phyloP scores from a whole-genome alignment of 148 eudicot genomes.

The Rhododendron ferrugineum region DNA sequence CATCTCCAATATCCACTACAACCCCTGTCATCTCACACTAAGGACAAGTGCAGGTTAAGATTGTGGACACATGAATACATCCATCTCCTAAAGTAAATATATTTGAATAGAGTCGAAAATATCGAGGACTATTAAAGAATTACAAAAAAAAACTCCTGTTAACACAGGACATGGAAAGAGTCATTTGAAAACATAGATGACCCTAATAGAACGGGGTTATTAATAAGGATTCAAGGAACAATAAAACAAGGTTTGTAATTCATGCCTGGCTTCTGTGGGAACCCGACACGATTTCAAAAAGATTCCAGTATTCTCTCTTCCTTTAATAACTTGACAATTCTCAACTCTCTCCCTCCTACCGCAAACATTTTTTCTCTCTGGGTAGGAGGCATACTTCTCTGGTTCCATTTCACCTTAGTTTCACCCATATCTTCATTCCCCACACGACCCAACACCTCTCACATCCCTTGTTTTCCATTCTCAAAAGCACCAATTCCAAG shows the following conservation, averaged over 20 bases:
- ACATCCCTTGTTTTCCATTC: background rate
- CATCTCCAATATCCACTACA: slow-evolving; percentile 97
- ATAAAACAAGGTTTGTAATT: background rate
- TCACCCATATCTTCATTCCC: background rate
- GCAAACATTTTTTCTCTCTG: background rate
- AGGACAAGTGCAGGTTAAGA: slow-evolving; percentile 29
- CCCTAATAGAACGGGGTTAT: background rate
- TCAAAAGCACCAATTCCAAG: background rate
- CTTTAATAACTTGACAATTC: background rate
- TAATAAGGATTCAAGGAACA: background rate
- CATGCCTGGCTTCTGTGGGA: background rate
- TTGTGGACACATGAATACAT: background rate
- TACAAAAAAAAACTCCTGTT: background rate
- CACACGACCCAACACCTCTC: background rate
- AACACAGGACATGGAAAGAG: background rate
- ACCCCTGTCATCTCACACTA: slow-evolving; percentile 99
- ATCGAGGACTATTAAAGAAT: background rate
- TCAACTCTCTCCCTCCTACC: background rate
- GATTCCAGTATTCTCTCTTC: background rate
- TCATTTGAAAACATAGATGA: background rate
- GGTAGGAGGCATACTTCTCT: background rate
- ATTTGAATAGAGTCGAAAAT: background rate
- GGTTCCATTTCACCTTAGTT: background rate
- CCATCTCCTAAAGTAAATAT: background rate
- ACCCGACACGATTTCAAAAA: background rate